Conservation (phyloP, 176 grass and related monocot genomes). For the Neostapfia colusana region DNA sequence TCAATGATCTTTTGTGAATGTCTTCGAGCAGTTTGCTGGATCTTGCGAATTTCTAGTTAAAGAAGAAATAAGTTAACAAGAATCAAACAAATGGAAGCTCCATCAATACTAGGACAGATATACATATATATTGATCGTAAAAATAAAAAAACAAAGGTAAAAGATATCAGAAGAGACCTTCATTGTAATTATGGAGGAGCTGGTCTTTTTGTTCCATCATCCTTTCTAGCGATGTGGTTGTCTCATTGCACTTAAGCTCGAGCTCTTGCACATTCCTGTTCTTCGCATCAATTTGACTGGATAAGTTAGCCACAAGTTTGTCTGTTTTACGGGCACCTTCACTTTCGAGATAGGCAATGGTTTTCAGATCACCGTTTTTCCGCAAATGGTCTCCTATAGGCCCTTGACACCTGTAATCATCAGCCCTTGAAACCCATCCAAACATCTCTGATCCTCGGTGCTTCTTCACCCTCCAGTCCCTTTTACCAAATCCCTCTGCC, state of each 20-base stretch:
- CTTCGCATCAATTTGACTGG: slow-evolving; percentile 52
- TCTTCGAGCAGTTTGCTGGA: slow-evolving; percentile 53
- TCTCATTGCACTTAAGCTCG: slow-evolving; percentile 51
- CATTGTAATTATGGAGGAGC: slow-evolving; percentile 45
- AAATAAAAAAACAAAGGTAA: background rate
- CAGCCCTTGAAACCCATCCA: slow-evolving; percentile 60
- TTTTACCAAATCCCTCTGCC: slow-evolving; percentile 43
- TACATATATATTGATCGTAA: background rate
- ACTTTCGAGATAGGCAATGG: slow-evolving; percentile 47
- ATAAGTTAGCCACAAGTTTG: slow-evolving; percentile 48
- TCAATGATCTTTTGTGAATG: slow-evolving; percentile 59
- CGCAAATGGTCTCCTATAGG: slow-evolving; percentile 48
- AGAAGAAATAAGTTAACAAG: background rate
- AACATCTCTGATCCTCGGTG: slow-evolving; percentile 32
- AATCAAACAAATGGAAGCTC: slow-evolving; percentile 18
- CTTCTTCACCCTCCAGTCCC: slow-evolving; percentile 47
- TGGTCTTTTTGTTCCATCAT: slow-evolving; percentile 65
- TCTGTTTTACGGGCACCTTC: slow-evolving; percentile 53
- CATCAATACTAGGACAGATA: background rate
- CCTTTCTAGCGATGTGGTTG: slow-evolving; percentile 40
- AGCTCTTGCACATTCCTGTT: slow-evolving; percentile 47
- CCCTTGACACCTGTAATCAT: slow-evolving; percentile 47
- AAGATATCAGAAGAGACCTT: slow-evolving; percentile 30
- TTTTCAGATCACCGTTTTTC: slow-evolving; percentile 60
- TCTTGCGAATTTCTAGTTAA: slow-evolving; percentile 66